Evolutionary conservation across 164 flowering plant genomes (phyloP), one percentile per base, ranked within the genome.

Genomic region (Nymphaea thermarum): DNA sequence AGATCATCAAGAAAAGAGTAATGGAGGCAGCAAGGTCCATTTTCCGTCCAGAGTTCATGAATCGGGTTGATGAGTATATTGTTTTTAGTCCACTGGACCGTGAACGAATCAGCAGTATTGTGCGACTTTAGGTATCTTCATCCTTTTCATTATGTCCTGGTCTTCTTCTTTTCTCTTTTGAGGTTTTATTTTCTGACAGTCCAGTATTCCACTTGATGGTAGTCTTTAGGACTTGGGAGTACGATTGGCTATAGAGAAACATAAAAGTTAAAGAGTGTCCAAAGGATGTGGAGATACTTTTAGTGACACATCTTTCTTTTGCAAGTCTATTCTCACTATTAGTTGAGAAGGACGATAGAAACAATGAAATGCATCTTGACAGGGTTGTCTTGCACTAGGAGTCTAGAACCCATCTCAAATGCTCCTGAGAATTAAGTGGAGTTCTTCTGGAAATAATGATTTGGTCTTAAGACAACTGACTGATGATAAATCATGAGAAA

Each of bases 41-140:
- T 53, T 94, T 94, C 70, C 90, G 95, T 18, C 99, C 99, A 3
- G 99, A 94, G 82, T 94, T 94, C 73, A 94, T 94, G 99, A 94
- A 94, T 63, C 80, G 97, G 43, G 90, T 94, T 44, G 99, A 94
- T 73, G 99, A 94, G 78, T 94, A 91, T 72, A 91, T 95, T 43
- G 99, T 95, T 43, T 95, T 95, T 90, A 88, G 84, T 75, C 99
- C 96, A 68, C 77, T 95, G 55, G 86, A 85, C 69, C 93, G 96
- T 1, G 86, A 86, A 14, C 96, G 91, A 76, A 95, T 95, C 43
- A 82, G 70, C 83, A 80, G 81, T 36, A 94, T 94, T 65, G 99
- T 94, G 57, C 76, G 77, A 68, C 75, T 94, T 76, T 97, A 94
- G 91, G 99, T 91, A 79, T 71, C 68, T 65, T 70, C 41, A 25